phyloP scores from a whole-genome alignment of 495 filamentous ascomycete species.

The Penicillium soppii region DNA sequence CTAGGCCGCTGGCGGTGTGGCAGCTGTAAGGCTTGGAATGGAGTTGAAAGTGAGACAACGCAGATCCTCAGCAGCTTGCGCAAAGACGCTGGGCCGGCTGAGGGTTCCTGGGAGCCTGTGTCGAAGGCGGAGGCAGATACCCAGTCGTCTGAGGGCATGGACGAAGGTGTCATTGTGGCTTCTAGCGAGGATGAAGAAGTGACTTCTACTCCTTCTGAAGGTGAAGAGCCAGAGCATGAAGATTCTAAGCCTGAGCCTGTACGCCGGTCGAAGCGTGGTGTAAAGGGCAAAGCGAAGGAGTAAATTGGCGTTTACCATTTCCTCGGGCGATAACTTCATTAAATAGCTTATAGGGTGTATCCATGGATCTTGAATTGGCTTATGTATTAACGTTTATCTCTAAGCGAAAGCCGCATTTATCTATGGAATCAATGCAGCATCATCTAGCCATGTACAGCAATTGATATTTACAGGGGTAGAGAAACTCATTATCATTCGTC shows the following conservation, averaged over 20 bases:
- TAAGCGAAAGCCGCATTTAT: too few species aligned
- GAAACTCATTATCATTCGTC: background rate
- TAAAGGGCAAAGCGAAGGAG: constrained; percentile 20
- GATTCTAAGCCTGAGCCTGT: constrained; percentile 15
- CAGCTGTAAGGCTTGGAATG: constrained; percentile 81
- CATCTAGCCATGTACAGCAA: background rate
- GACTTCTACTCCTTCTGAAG: constrained; percentile 16
- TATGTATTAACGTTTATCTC: too few species aligned
- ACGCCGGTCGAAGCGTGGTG: constrained; percentile 24
- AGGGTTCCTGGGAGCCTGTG: constrained; percentile 23
- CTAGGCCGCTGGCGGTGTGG: constrained; percentile 88
- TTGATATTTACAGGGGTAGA: too few species aligned
- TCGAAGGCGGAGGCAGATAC: constrained; percentile 16
- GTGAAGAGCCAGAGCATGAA: constrained; percentile 10
- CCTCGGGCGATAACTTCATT: too few species aligned
- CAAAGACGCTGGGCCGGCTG: constrained; percentile 15
- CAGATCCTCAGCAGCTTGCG: constrained; percentile 51
- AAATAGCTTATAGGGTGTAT: too few species aligned
- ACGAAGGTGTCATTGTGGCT: constrained; percentile 30
- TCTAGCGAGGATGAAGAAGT: constrained; percentile 26
- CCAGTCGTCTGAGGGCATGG: constrained; percentile 17
- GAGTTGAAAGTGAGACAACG: constrained; percentile 70
- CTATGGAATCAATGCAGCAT: background rate
- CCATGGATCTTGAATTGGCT: too few species aligned
- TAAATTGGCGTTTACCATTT: background rate